Base-by-base conservation (phyloP, 1,284 basidiomycete species). In the Taiwanofungus camphoratus region DNA sequence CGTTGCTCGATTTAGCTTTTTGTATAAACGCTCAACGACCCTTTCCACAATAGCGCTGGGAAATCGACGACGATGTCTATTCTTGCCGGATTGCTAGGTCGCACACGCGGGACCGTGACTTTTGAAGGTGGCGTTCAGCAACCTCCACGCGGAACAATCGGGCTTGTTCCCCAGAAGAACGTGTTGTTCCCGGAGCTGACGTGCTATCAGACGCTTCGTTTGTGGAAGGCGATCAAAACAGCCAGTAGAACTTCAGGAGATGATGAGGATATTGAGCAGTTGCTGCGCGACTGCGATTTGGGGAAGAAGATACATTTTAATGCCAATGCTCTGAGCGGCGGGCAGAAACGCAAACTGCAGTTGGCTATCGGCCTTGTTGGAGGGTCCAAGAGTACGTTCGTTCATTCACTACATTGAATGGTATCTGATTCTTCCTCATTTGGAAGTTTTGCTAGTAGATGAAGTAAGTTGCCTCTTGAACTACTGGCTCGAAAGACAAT, bases 101-200 rank as follows among this genome's bases (percentile, higher is more conserved):
- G 70, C 18, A 79, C 76, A 1, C 66, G 71, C 12, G 86, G 87
- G n/a, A 62, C 67, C 3, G 69, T 89, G 13, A 67, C 69, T 1
- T 90, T 87, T 53, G 79, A 77, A 50, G 80, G 77, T 24, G 73
- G 74, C 1, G 56, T 60, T 16, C 55, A 67, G 18, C 67, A 61
- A 5, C 79, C 79, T 1, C 68, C 76, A 2, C 74, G 74, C 0
- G 83, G 84, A 2, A 73, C 72, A 0, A 62, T 90, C 12, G 87
- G 87, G 8, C 79, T 90, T 41, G 87, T 89, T 0, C 83, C 84
- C 0, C 87, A 90, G 63, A 87, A 86, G 65, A 88, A 90, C 52
- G 86, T 91, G 2, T 69, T 91, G 1, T 87, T 87, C 63, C 77
- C 84, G 2, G 85, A 90, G 46, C 67, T 91, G 19, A 76, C 80